phyloP scores from a whole-genome alignment of 148 eudicot species.

The Rhododendron vialii region DNA sequence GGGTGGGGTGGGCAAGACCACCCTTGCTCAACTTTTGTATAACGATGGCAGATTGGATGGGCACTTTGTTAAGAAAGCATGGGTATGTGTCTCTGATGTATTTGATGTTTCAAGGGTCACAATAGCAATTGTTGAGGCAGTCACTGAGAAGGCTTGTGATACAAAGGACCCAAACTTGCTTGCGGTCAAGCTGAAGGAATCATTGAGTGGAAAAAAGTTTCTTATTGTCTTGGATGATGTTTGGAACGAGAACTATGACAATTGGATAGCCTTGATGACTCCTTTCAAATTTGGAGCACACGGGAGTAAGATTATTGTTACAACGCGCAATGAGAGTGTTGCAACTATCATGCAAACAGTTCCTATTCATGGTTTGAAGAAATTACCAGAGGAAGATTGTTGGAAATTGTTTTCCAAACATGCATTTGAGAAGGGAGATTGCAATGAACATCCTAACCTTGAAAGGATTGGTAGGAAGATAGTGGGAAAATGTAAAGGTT shows the following conservation, averaged over 20 bases:
- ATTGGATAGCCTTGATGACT: not conserved
- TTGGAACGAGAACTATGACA: not conserved
- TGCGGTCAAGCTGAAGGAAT: constrained; percentile 7
- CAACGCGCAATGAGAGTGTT: not conserved
- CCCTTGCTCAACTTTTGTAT: not conserved
- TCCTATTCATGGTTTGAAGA: not conserved
- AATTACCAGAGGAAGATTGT: constrained; percentile 1
- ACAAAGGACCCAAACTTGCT: not conserved
- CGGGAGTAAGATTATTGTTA: not conserved
- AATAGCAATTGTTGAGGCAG: not conserved
- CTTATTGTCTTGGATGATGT: constrained; percentile 17
- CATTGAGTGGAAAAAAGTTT: not conserved
- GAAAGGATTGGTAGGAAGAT: constrained; percentile 9
- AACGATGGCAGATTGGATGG: not conserved
- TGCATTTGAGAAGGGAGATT: not conserved
- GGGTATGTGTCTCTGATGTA: constrained; percentile 8
- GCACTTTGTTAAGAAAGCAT: not conserved
- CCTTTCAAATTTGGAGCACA: constrained; percentile 1
- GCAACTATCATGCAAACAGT: not conserved
- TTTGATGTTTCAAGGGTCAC: not conserved
- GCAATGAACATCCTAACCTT: not conserved
- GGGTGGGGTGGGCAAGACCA: not conserved
- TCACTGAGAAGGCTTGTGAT: not conserved
- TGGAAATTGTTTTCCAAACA: not conserved
- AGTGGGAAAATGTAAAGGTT: constrained; percentile 27